Conservation (phyloP, 2,329 filamentous ascomycete species). For the Fusarium protoensiforme region DNA sequence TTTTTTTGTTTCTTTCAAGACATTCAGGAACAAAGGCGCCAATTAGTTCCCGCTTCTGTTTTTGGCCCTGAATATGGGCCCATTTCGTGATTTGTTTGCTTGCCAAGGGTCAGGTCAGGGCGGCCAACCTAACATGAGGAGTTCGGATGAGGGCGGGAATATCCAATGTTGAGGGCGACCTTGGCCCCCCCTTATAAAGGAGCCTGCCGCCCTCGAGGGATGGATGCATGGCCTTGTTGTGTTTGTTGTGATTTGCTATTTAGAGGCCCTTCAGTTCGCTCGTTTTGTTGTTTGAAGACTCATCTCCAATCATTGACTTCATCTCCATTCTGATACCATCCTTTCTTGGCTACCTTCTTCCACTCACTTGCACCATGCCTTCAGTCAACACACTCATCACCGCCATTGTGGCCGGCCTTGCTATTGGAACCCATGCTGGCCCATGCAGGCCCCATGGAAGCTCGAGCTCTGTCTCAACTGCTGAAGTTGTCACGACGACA, state of each 20-base stretch:
- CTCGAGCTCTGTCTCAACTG: conserved; percentile 7
- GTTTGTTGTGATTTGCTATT: conserved; percentile 18
- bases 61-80: conserved; percentile 11
- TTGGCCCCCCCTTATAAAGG: conserved; percentile 33
- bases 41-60: conserved; percentile 16
- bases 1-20: neutral
- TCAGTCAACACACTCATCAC: conserved; percentile 21
- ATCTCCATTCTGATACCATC: conserved; percentile 1
- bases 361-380: conserved; percentile 16
- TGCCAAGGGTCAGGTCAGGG: conserved; percentile 10
- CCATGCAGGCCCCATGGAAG: conserved; percentile 27
- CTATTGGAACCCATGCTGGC: conserved; percentile 23
- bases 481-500: neutral
- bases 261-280: conserved; percentile 31
- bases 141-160: conserved; percentile 10
- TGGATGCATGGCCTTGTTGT: conserved; percentile 1
- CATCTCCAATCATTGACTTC: neutral
- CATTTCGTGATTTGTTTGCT: conserved; percentile 19
- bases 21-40: conserved; percentile 1
- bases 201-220: conserved; percentile 16
- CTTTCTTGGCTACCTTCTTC: neutral
- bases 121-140: conserved; percentile 10
- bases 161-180: conserved; percentile 32
- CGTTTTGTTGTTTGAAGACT: conserved; percentile 16
- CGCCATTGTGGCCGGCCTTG: conserved; percentile 27